Conservation (phyloP, 768 basidiomycete genomes). For the Termitomyces heimii region DNA sequence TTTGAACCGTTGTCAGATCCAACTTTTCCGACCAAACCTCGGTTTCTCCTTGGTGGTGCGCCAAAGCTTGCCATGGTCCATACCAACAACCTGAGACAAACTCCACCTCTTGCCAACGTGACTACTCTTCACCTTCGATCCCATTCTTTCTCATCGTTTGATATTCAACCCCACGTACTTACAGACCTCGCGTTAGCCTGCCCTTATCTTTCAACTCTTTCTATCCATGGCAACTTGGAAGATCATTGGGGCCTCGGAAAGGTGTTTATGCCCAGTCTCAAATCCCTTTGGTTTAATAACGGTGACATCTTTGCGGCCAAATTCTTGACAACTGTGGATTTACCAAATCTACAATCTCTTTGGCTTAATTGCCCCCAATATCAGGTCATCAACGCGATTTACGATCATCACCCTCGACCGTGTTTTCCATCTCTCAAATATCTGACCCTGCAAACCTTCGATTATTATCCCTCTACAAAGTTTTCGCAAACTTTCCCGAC, state of each 20-base stretch:
- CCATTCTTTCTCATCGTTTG: neutral
- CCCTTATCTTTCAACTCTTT: slow-evolving; percentile 21
- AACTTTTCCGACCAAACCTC: neutral
- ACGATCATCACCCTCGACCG: neutral
- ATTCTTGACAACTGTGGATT: slow-evolving; percentile 21
- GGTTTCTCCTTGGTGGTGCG: slow-evolving; percentile 8
- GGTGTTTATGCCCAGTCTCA: slow-evolving; percentile 18
- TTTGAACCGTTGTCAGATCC: neutral
- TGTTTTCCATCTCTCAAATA: slow-evolving; percentile 28
- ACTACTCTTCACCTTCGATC: slow-evolving; percentile 25
- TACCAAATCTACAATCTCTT: slow-evolving; percentile 27
- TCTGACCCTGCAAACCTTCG: slow-evolving; percentile 23
- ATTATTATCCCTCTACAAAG: slow-evolving; percentile 12
- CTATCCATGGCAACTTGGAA: slow-evolving; percentile 20
- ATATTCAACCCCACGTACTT: slow-evolving; percentile 2
- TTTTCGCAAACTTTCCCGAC: slow-evolving; percentile 23
- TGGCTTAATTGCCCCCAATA: slow-evolving; percentile 26
- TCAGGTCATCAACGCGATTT: slow-evolving; percentile 3
- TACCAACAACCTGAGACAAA: slow-evolving; percentile 12
- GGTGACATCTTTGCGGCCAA: slow-evolving; percentile 18
- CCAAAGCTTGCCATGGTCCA: slow-evolving; percentile 6
- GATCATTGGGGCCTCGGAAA: slow-evolving; percentile 14
- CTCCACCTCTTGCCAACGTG: slow-evolving; percentile 23
- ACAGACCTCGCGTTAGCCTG: slow-evolving; percentile 10
- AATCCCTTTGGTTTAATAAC: slow-evolving; percentile 23